These are phyloP conservation scores for Ailanthus altissimus DNA, from an alignment of 345 rosid genomes.

Conservation along the genomic window DNA sequence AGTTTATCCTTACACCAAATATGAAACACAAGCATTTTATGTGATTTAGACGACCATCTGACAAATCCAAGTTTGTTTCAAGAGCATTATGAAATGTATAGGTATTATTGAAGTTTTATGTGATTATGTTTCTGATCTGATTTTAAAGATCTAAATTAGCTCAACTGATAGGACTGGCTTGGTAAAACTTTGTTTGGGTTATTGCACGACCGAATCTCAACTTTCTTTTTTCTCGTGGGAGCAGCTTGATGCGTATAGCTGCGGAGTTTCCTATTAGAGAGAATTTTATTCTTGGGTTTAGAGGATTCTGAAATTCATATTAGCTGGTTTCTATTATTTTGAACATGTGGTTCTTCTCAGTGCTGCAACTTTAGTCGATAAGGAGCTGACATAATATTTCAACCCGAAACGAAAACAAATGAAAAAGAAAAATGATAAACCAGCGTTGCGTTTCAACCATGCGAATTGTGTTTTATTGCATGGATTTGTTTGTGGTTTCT, in stretches of 20 bases:
- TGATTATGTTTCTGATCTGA: background rate
- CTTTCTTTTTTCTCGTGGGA: background rate
- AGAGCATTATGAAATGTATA: background rate
- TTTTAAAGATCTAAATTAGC: background rate
- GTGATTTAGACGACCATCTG: background rate
- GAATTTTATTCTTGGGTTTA: background rate
- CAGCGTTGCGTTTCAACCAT: background rate
- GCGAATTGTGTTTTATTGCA: background rate
- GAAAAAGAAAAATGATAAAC: background rate
- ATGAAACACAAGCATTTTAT: background rate
- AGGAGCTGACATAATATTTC: no score
- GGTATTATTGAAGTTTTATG: background rate
- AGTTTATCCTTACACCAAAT: constrained; percentile 10
- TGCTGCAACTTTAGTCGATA: no score
- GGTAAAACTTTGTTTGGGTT: background rate
- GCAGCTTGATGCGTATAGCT: background rate
- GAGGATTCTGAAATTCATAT: background rate
- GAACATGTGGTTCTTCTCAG: no score
- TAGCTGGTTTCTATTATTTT: no score
- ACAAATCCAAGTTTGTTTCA: background rate
- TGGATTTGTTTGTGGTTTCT: background rate
- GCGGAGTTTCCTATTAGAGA: background rate
- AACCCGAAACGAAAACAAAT: background rate
- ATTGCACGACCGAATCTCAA: background rate
- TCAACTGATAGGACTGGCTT: no score